These are phyloP conservation scores for Arthonia radiata DNA, from an alignment of 495 filamentous ascomycete species.

Conservation along the genomic window DNA sequence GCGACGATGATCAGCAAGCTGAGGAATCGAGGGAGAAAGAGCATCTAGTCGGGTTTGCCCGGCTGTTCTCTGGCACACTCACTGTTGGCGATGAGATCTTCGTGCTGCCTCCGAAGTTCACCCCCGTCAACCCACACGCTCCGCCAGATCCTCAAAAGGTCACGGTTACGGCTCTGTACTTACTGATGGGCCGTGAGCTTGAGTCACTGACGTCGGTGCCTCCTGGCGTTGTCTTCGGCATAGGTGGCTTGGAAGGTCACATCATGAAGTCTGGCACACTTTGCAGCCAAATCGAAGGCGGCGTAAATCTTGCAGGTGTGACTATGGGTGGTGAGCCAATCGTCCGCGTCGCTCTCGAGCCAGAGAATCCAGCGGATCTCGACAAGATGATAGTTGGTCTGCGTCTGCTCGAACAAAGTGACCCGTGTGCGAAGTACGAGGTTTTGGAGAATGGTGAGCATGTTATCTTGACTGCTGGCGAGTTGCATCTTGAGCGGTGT, in stretches of 20 bases:
- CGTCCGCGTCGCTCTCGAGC: conserved; percentile 83
- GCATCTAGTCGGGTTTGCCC: conserved; percentile 80
- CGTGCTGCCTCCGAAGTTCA: conserved; percentile 77
- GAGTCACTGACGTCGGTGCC: conserved; percentile 67
- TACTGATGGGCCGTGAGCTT: conserved; percentile 81
- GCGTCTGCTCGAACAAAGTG: conserved; percentile 72
- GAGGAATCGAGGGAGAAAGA: conserved; percentile 23
- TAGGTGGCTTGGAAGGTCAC: conserved; percentile 71
- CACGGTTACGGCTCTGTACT: conserved; percentile 69
- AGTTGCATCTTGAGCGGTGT: conserved; percentile 84
- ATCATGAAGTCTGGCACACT: conserved; percentile 88
- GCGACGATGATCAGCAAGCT: conserved; percentile 9
- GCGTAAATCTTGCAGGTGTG: conserved; percentile 80
- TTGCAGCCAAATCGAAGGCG: conserved; percentile 65
- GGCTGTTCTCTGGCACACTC: conserved; percentile 75
- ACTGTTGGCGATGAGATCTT: conserved; percentile 78
- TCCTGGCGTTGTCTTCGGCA: conserved; percentile 89
- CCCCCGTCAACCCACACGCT: conserved; percentile 50
- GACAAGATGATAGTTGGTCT: conserved; percentile 83
- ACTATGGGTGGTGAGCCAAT: conserved; percentile 61
- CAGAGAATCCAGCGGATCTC: conserved; percentile 63
- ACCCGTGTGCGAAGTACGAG: conserved; percentile 90
- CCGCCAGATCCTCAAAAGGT: conserved; percentile 59
- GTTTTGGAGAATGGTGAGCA: conserved; percentile 85
- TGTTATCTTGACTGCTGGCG: conserved; percentile 80